A percentile compares a stretch with the other conserved stretches of the same genome.
Conservation (phyloP, 108 stramenopile species). For the Hondaea fermentalgiana region DNA sequence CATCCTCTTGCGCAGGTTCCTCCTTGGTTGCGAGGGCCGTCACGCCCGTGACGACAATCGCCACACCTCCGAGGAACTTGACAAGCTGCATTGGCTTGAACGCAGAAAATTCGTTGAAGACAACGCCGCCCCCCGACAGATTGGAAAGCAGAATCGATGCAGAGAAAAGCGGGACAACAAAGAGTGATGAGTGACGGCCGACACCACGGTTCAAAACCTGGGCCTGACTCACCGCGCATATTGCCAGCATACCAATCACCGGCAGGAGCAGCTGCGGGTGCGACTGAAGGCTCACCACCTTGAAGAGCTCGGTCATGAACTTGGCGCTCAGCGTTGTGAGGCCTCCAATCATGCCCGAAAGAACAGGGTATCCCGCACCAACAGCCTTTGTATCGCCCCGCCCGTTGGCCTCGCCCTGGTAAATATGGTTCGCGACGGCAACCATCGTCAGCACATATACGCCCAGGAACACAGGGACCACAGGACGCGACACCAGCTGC, state of each 20-base stretch:
- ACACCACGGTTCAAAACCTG: neutral
- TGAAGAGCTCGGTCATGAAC: neutral
- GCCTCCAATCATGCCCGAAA: neutral
- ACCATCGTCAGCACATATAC: neutral
- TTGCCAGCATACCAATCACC: neutral
- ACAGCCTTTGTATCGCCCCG: neutral
- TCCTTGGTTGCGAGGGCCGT: neutral
- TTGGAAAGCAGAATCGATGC: neutral
- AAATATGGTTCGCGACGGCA: neutral
- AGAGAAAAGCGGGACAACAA: neutral
- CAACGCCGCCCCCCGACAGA: neutral
- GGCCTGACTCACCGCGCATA: neutral
- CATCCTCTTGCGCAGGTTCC: neutral
- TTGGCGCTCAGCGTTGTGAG: slow-evolving; percentile 6
- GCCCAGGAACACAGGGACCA: neutral
- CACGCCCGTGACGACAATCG: neutral
- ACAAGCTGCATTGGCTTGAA: neutral
- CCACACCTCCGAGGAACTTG: neutral
- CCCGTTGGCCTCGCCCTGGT: neutral
- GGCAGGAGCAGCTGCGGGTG: neutral
- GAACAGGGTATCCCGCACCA: neutral
- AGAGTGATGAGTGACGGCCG: neutral
- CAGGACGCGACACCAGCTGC: neutral
- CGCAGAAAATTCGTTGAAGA: neutral
- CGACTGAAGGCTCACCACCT: neutral